These are phyloP conservation scores for Aegilops tauschii DNA, from an alignment of 176 grass and related monocot species.

Conservation along the genomic window DNA sequence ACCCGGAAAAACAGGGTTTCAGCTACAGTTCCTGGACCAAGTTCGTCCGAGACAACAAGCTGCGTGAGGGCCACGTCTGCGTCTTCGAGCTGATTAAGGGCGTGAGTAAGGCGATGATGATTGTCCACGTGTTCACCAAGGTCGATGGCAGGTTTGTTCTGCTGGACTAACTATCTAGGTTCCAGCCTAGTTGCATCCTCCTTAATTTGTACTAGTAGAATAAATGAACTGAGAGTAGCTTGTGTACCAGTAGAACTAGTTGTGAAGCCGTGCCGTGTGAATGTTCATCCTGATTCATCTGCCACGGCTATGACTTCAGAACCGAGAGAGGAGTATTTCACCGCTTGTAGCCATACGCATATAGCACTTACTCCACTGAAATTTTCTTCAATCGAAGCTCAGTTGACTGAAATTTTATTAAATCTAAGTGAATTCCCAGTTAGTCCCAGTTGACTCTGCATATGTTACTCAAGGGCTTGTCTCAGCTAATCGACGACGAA, in stretches of 20 bases:
- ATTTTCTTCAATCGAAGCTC: too few species aligned
- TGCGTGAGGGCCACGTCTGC: constrained; percentile 26
- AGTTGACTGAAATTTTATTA: too few species aligned
- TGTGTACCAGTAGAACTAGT: neutral
- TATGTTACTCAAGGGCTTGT: too few species aligned
- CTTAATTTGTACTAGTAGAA: neutral
- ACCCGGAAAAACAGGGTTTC: neutral
- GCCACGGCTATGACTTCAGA: neutral
- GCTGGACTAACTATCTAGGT: neutral
- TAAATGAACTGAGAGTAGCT: neutral
- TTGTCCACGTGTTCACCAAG: constrained; percentile 24
- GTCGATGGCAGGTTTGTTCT: neutral
- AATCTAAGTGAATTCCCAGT: too few species aligned
- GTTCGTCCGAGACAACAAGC: constrained; percentile 21
- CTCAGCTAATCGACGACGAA: too few species aligned
- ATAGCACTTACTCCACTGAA: too few species aligned
- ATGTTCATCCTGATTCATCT: neutral
- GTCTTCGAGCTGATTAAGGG: constrained; percentile 39
- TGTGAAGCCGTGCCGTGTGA: neutral
- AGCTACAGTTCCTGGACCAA: neutral
- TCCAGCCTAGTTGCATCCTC: neutral
- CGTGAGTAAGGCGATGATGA: constrained; percentile 4
- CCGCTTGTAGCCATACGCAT: too few species aligned
- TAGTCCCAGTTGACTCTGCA: too few species aligned
- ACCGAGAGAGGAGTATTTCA: neutral